Evolutionary conservation across 768 basidiomycete genomes (phyloP), one percentile per base, ranked within the genome.

Genomic region (Gymnopilus junonius): DNA sequence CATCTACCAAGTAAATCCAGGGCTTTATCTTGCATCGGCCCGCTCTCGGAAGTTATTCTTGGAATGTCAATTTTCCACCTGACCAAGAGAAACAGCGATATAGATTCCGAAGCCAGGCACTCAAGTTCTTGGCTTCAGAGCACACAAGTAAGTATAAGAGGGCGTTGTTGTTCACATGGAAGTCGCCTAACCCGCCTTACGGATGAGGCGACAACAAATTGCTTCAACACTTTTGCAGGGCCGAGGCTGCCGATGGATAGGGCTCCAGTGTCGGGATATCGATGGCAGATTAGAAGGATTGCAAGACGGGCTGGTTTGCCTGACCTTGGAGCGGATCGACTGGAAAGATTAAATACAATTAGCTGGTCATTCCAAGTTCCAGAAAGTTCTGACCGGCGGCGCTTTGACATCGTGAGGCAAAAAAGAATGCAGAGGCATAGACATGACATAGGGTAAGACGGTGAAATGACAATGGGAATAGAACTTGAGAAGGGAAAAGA

Each of bases 361-460:
- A 25, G 25, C 37, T 21, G 20, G 35, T 54, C 23, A 25, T 54
- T 54, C 31, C 20, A 39, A 23, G 39, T 27, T 39, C 35, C 35
- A 55, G 54, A 55, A 55, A 3, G 7, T 39, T 39, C 23, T 35
- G 54, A 55, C 54, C 54, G 54, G 54, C 54, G 54, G 54, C 39
- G 34, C 31, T 23, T 27, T 54, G 32, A 37, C 53, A 37, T 54
- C 10, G 35, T 3, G 32, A 34, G 34, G 35, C 32, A 37, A 20
- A 37, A n/a, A 11, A 23, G 53, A 35, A 27, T 48, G 45, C 45
- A 27, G 20, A n/a, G 31, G 20, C 15, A 7, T 53, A 53, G 31
- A 34, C 25, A 8, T 32, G 29, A 34, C 27, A 31, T 53, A 29
- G 51, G 25, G 31, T 7, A 32, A 10, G 29, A 53, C 29, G 51